Evolutionary conservation across 768 basidiomycete genomes (phyloP), one percentile per base, ranked within the genome.

Genomic region (Fomitopsis serialis): DNA sequence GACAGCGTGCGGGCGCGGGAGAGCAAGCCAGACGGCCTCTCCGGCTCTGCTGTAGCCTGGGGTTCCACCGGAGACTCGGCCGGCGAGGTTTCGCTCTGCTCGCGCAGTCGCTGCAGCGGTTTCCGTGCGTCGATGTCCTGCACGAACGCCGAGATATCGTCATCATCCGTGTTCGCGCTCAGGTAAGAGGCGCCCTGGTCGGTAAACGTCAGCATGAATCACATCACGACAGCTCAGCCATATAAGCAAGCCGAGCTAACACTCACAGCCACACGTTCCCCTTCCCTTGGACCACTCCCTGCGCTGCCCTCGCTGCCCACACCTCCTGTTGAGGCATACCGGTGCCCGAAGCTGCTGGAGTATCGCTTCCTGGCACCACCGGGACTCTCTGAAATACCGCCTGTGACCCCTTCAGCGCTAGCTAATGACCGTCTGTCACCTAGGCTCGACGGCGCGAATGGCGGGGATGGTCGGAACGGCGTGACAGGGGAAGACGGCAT

Each of bases 81-180:
- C 32, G 8, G 48, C 25, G 49, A 42, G 4, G 6, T 49, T 51
- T 29, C 48, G 58, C 46, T 61, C 58, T 49, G 58, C 40, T 57
- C 67, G 56, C 60, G 59, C 35, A 55, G 45, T 25, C 61, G 48
- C 22, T 48, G 52, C 8, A 91, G 71, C 2, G 88, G 87, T 61
- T 82, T 84, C 23, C 85, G 76, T 23, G 78, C 71, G 59, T 88
- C 88, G 47, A 89, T 88, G 45, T 89, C 85, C 61, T 85, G 83
- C 40, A 91, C 84, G 60, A 90, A 91, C 12, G 78, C 72, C 4
- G 87, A 88, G 25, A 91, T 81, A 48, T 89, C 89, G 58, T 89
- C 87, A 59, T 90, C 85, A 56, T 90, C 85, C 6, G 79, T 78
- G 43, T 72, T 70, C 1, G 71, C 68, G 48, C 74, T 74, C 52